phyloP scores from a whole-genome alignment of 805 yeast species.

The Wickerhamomyces rabaulensis region DNA sequence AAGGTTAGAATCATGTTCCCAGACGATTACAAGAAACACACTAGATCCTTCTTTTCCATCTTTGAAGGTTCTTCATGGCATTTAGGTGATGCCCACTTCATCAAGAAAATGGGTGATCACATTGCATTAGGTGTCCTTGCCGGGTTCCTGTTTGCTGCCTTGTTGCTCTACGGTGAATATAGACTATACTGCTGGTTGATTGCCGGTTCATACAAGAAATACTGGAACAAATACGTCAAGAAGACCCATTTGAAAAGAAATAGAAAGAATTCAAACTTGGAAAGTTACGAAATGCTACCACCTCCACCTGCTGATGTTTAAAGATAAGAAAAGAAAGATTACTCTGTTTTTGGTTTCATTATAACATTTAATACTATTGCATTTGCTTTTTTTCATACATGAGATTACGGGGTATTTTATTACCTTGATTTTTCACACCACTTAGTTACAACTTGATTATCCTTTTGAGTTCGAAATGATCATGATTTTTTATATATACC shows the following conservation, averaged over 20 bases:
- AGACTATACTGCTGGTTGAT: constrained; percentile 37
- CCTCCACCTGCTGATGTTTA: constrained; percentile 1
- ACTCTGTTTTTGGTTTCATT: no score
- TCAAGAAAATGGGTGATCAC: constrained; percentile 70
- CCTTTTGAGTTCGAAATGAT: no score
- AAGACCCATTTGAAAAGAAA: constrained; percentile 19
- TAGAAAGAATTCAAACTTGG: constrained; percentile 23
- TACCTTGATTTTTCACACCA: no score
- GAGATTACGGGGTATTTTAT: no score
- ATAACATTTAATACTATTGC: neutral
- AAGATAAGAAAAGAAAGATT: no score
- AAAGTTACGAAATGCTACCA: constrained; percentile 15
- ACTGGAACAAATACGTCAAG: constrained; percentile 15
- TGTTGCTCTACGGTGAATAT: constrained; percentile 43
- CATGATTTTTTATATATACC: no score
- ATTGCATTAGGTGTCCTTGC: constrained; percentile 63
- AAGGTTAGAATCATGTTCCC: constrained; percentile 69
- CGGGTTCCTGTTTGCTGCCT: constrained; percentile 57
- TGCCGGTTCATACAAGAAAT: constrained; percentile 21
- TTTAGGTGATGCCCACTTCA: constrained; percentile 75
- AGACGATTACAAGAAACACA: constrained; percentile 58
- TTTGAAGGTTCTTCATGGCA: constrained; percentile 92
- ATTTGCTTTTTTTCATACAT: neutral
- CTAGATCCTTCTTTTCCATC: constrained; percentile 64
- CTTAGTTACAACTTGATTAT: no score